These are phyloP conservation scores for Boletus reticulatus DNA, from an alignment of 768 basidiomycete species.

Conservation along the genomic window DNA sequence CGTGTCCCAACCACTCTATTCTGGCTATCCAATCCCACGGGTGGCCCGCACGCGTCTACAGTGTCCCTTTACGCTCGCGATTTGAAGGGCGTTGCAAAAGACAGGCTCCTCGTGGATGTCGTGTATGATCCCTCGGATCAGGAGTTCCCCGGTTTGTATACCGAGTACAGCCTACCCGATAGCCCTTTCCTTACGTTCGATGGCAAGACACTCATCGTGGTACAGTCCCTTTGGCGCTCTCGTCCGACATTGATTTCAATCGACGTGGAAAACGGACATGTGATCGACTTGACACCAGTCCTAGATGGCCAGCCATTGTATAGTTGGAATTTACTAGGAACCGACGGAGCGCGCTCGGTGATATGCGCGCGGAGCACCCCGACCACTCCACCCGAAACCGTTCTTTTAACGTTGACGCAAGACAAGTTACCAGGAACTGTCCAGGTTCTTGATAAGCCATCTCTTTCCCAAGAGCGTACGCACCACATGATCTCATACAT, in stretches of 20 bases:
- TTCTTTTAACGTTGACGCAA: constrained; percentile 42
- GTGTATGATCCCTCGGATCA: constrained; percentile 37
- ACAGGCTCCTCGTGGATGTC: constrained; percentile 38
- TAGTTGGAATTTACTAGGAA: constrained; percentile 56
- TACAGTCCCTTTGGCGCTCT: constrained; percentile 54
- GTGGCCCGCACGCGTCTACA: constrained; percentile 61
- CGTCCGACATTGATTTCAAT: constrained; percentile 50
- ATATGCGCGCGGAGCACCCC: constrained; percentile 52
- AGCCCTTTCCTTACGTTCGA: constrained; percentile 38
- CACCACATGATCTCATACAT: neutral
- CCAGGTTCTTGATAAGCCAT: constrained; percentile 44
- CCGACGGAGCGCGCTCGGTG: constrained; percentile 41
- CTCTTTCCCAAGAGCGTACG: constrained; percentile 40
- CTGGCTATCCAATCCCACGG: constrained; percentile 54
- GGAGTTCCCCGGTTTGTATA: constrained; percentile 65
- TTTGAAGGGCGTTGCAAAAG: constrained; percentile 19
- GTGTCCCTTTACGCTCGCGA: constrained; percentile 47
- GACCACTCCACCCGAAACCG: constrained; percentile 44
- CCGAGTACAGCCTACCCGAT: constrained; percentile 44
- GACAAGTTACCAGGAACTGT: constrained; percentile 25
- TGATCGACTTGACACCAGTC: constrained; percentile 32
- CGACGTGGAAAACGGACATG: constrained; percentile 37
- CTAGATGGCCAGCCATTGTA: constrained; percentile 25
- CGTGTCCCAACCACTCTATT: constrained; percentile 33
- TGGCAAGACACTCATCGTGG: constrained; percentile 23